Evolutionary conservation across 2,329 filamentous ascomycete genomes (phyloP), one percentile per base, ranked within the genome.

Genomic region (Davidsoniella neocaledoniae): DNA sequence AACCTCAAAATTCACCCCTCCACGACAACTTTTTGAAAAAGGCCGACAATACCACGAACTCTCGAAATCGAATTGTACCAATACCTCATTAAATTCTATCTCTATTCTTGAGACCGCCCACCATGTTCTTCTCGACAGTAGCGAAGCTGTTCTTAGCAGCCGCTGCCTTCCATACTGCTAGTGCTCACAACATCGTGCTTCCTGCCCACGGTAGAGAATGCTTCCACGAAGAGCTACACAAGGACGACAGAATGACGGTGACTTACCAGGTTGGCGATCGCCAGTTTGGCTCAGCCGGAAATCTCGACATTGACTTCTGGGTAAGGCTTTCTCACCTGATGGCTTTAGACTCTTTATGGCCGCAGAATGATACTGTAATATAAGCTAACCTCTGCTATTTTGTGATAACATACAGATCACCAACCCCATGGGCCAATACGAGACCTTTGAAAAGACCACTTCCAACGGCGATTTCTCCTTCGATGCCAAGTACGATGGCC

Each of bases 291-390:
- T 85, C 84, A 48, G 88, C 87, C 52, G 90, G 90, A 33, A 96
- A 95, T 62, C 71, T 98, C 53, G 88, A 96, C 58, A 83, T 98
- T 62, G 91, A 98, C 66, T 98, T 98, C 65, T 96, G 87, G 87
- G 91, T 96, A 79, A 57, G 53, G 9, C 17, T 36, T 14, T 8
- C 25, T 3, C 36, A 33, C 21, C 21, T 23, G 21, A 23, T 23
- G 21, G 29, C 29, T 33, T 33, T 9, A 33, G 12, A 33, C 29
- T 33, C 12, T 9, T 10, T 5, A 45, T 10, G 23, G 12, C 25
- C 8, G 23, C 21, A 23, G 23, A 19, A 39, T n/a, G 36, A 39
- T 17, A 21, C 12, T 9, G 16, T n/a, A 25, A 19, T 36, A 41
- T 21, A 41, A 16, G 23, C 38, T 42, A 41, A 43, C 9, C 14